A percentile compares a stretch with the other conserved stretches of the same genome.
Conservation (phyloP, 2,329 filamentous ascomycete species). For the Colletotrichum cordylinicola region DNA sequence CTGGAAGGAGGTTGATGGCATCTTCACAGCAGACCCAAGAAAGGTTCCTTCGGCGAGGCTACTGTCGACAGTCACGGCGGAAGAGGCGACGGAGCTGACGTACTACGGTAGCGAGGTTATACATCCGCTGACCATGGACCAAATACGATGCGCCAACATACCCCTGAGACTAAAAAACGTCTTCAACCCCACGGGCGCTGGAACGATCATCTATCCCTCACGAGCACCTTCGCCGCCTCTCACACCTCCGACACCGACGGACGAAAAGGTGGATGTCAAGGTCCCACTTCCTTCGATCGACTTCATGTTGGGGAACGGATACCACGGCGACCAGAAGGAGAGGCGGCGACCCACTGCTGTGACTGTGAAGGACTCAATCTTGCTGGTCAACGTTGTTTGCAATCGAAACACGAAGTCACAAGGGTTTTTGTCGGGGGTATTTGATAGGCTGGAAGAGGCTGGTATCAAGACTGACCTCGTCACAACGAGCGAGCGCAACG, state of each 20-base stretch:
- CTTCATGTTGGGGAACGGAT: constrained; percentile 11
- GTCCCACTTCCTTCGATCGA: constrained; percentile 38
- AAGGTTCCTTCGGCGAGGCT: constrained; percentile 91
- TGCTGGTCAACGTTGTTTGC: constrained; percentile 96
- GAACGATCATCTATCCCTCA: constrained; percentile 84
- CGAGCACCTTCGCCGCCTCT: constrained; percentile 58
- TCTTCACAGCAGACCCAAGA: constrained; percentile 83
- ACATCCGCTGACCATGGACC: constrained; percentile 98
- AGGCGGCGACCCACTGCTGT: constrained; percentile 81
- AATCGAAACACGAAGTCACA: constrained; percentile 97
- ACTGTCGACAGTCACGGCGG: constrained; percentile 85
- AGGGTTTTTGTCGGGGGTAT: constrained; percentile 95
- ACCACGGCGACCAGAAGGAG: neutral
- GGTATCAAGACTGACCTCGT: constrained; percentile 93
- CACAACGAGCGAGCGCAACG: constrained; percentile 94
- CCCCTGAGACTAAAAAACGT: constrained; percentile 91
- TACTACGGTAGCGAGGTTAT: constrained; percentile 96
- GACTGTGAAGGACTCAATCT: constrained; percentile 95
- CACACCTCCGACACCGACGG: constrained; percentile 57
- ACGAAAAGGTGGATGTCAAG: constrained; percentile 46
- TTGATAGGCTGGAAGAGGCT: constrained; percentile 86
- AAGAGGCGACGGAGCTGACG: constrained; percentile 94
- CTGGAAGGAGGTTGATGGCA: constrained; percentile 98
- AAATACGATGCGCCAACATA: constrained; percentile 83
- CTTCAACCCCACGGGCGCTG: constrained; percentile 79